A percentile compares a stretch with the other conserved stretches of the same genome.
Evolutionary conservation across 148 eudicot species (phyloP).

Genomic region (Chenopodium formosanum): DNA sequence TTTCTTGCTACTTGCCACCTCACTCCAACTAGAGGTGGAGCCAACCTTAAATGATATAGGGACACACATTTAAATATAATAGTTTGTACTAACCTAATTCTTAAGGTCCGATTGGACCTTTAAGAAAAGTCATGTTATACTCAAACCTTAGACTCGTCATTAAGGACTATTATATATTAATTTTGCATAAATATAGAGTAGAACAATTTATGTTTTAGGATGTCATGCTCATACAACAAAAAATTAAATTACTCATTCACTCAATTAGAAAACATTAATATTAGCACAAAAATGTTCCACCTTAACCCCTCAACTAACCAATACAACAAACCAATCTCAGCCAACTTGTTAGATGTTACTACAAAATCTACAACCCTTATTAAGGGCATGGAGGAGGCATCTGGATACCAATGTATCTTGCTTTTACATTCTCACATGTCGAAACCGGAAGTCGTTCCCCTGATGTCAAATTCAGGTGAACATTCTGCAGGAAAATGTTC

Average conservation of each 20-base stretch:
- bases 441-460: conserved; percentile 33
- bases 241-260: neutral
- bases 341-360: neutral
- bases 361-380: neutral
- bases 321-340: neutral
- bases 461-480: conserved; percentile 34
- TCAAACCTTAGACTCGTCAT: too few species aligned
- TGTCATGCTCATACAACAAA: neutral
- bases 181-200: neutral
- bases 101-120: too few species aligned
- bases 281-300: conserved; percentile 20
- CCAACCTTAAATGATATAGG: too few species aligned
- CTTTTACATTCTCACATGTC: conserved; percentile 44
- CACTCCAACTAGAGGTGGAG: too few species aligned
- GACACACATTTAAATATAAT: too few species aligned
- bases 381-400: conserved; percentile 50
- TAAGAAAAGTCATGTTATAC: too few species aligned
- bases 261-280: neutral
- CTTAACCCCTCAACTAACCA: neutral
- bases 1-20: too few species aligned
- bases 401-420: conserved; percentile 49
- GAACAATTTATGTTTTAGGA: neutral
- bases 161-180: neutral
- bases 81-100: too few species aligned
- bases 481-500: conserved; percentile 45